Conservation (phyloP, 139 green algal species). For the Closterium sp. region DNA sequence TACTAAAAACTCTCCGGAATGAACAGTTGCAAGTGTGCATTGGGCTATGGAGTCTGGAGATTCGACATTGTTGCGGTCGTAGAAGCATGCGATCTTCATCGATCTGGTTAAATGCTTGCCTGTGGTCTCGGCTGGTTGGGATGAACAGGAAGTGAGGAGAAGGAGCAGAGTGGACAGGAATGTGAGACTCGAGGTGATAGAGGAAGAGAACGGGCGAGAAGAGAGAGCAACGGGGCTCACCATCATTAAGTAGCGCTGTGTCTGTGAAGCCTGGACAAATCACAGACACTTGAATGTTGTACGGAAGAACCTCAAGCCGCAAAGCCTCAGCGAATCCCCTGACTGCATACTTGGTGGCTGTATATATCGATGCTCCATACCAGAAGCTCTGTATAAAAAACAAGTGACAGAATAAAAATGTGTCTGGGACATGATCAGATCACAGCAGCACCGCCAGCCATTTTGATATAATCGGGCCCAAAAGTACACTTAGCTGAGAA, state of each 20-base stretch:
- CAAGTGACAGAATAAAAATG: neutral
- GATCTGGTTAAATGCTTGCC: neutral
- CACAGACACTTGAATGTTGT: constrained; percentile 41
- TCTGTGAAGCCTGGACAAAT: constrained; percentile 50
- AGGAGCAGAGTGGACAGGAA: neutral
- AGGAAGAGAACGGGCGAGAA: neutral
- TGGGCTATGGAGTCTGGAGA: neutral
- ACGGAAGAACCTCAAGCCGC: constrained; percentile 23
- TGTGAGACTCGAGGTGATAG: neutral
- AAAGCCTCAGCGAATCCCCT: constrained; percentile 44
- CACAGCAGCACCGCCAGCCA: neutral
- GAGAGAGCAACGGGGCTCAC: neutral
- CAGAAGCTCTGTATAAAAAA: constrained; percentile 27
- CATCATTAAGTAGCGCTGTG: constrained; percentile 30
- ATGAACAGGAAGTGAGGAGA: neutral
- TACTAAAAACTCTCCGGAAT: neutral
- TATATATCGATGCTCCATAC: constrained; percentile 48
- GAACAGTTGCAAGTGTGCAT: neutral
- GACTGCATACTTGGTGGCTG: constrained; percentile 43
- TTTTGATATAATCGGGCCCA: neutral
- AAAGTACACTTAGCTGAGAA: too few species aligned
- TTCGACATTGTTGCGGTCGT: neutral
- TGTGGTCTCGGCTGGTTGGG: neutral
- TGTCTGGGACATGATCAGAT: too few species aligned
- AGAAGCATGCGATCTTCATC: neutral